Evolutionary conservation across 2,329 filamentous ascomycete genomes (phyloP).

Genomic region (Geosmithia putterillii): DNA sequence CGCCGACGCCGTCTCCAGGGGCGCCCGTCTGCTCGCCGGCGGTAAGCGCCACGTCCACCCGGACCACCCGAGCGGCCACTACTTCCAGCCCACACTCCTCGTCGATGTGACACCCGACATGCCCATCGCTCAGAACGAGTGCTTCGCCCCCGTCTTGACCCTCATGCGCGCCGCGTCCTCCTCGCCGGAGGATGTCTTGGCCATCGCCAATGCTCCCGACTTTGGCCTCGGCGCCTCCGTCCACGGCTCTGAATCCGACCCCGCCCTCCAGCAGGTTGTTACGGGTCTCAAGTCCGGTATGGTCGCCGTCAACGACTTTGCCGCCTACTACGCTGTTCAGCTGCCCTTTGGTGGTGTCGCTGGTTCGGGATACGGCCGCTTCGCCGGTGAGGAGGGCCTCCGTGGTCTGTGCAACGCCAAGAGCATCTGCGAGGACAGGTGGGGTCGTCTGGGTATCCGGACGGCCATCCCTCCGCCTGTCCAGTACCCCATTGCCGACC

Average conservation of each 20-base stretch:
- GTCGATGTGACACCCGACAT: slow-evolving; percentile 80
- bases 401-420: slow-evolving; percentile 79
- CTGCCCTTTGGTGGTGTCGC: slow-evolving; percentile 87
- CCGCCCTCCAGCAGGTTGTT: slow-evolving; percentile 52
- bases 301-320: slow-evolving; percentile 94
- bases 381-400: slow-evolving; percentile 82
- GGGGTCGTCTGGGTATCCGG: slow-evolving; percentile 45
- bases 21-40: slow-evolving; percentile 71
- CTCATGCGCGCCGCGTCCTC: slow-evolving; percentile 63
- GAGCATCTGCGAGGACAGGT: slow-evolving; percentile 68
- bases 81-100: slow-evolving; percentile 84
- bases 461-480: slow-evolving; percentile 73
- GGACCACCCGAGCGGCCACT: slow-evolving; percentile 65
- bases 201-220: slow-evolving; percentile 68
- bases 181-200: slow-evolving; percentile 49
- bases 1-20: slow-evolving; percentile 60
- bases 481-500: slow-evolving; percentile 66
- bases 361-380: slow-evolving; percentile 84
- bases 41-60: slow-evolving; percentile 64
- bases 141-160: slow-evolving; percentile 85
- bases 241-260: slow-evolving; percentile 56
- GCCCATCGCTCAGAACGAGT: slow-evolving; percentile 79
- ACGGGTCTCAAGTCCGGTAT: slow-evolving; percentile 67
- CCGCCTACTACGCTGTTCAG: slow-evolving; percentile 83
- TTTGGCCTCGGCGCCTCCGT: slow-evolving; percentile 86